Conservation (phyloP, 495 filamentous ascomycete species). For the Hypomontagnella monticulosa region DNA sequence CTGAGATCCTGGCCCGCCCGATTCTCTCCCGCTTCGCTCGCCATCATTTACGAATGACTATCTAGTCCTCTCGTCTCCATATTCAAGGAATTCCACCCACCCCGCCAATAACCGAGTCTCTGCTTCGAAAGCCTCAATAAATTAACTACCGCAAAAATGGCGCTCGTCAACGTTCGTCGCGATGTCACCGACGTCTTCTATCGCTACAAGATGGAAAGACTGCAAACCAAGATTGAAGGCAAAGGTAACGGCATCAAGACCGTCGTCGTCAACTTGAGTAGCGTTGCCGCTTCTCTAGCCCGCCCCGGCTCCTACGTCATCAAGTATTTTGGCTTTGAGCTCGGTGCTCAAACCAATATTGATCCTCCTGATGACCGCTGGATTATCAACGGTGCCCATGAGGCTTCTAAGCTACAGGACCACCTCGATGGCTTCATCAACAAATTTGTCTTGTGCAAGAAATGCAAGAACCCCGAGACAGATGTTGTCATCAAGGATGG, state of each 20-base stretch:
- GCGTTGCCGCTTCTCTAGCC: conserved; percentile 89
- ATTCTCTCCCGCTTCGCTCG: conserved; percentile 34
- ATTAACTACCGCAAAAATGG: conserved; percentile 61
- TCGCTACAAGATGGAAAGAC: conserved; percentile 99
- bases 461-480: conserved; percentile 99
- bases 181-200: conserved; percentile 99
- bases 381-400: conserved; percentile 99
- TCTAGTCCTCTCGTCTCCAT: conserved; percentile 34
- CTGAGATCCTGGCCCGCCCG: conserved; percentile 57
- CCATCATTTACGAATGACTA: conserved; percentile 42
- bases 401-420: conserved; percentile 94
- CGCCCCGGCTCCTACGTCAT: conserved; percentile 95
- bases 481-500: conserved; percentile 94
- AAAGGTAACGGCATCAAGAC: conserved; percentile 99
- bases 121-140: conserved; percentile 36
- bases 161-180: conserved; percentile 93
- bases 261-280: conserved; percentile 95
- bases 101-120: conserved; percentile 40
- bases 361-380: conserved; percentile 97
- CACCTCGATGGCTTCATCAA: conserved; percentile 97
- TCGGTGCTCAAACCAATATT: conserved; percentile 97
- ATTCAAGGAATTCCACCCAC: conserved; percentile 34
- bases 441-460: conserved; percentile 98
- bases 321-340: conserved; percentile 99
- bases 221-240: conserved; percentile 99